Evolutionary conservation across 257 asterid genomes (phyloP), one percentile per base, ranked within the genome.

Genomic region (Petunia secreta): DNA sequence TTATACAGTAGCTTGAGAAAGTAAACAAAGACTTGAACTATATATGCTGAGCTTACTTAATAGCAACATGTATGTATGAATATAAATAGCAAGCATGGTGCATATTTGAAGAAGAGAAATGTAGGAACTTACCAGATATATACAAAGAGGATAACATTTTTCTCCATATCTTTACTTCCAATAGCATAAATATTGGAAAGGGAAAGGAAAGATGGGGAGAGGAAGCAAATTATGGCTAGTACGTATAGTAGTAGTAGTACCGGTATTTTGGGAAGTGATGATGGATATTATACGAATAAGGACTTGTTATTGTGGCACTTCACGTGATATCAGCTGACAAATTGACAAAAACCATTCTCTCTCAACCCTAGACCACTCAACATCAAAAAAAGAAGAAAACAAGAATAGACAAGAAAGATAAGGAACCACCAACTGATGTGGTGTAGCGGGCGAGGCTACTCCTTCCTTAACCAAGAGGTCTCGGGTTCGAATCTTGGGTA

Each of bases 261-360:
- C 77, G 44, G 77, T 71, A 71, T 71, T 50, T 40, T 48, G 48
- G 77, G 77, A 71, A 50, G 44, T 48, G 44, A 71, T 25, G 25
- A 71, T 48, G 60, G 60, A 25, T 71, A 25, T 25, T 25, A 25
- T 25, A 46, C 10, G 25, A 71, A 25, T 25, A 25, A 48, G 9
- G 8, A 46, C 77, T 25, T 71, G 43, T 10, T 25, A 48, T 34
- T 57, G 62, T 48, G 62, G 34, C 62, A 16, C 60, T 71, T 71
- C 77, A 71, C 77, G 77, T 71, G 77, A 34, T 71, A 5, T 34
- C 62, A 48, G 7, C 62, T 50, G 77, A 48, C 77, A 71, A 5
- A 71, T 4, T 48, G 3, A 71, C 25, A 71, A 71, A 71, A 25
- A 34, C 62, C 44, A 34, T n/a, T 3, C 77, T 34, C 76, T 15